Conservation (phyloP, 78 protist species). For the Dictyostelium intermedium region DNA sequence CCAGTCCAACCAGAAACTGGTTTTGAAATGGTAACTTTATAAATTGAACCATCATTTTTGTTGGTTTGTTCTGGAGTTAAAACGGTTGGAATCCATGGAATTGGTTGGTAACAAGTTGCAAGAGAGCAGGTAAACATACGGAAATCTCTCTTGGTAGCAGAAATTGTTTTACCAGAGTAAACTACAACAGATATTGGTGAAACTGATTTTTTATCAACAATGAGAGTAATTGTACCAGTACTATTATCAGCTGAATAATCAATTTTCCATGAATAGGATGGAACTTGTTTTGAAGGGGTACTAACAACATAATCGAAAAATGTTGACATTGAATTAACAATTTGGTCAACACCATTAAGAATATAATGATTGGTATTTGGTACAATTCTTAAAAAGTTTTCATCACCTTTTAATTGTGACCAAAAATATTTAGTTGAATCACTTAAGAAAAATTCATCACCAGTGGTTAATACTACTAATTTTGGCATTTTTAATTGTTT, state of each 20-base stretch:
- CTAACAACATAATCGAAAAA: conserved; percentile 9
- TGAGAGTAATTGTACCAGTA: neutral
- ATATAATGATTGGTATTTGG: conserved; percentile 24
- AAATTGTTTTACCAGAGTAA: neutral
- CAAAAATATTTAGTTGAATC: conserved; percentile 34
- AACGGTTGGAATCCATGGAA: neutral
- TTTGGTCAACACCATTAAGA: neutral
- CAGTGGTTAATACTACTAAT: neutral
- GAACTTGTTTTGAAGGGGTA: neutral
- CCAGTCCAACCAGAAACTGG: neutral
- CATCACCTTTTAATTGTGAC: conserved; percentile 1
- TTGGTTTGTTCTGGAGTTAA: neutral
- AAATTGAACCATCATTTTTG: neutral
- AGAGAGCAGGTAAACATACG: neutral
- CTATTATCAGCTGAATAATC: neutral
- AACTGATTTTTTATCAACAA: neutral
- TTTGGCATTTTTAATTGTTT: neutral
- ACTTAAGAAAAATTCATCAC: conserved; percentile 56
- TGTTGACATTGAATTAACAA: neutral
- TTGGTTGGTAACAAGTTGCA: neutral
- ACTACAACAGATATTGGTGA: neutral
- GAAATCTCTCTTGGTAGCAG: conserved; percentile 37
- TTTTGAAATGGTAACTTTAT: neutral
- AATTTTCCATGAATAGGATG: conserved; percentile 27
- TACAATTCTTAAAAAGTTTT: conserved; percentile 6